Conservation (phyloP, 148 eudicot species). For the Spergularia bocconei region DNA sequence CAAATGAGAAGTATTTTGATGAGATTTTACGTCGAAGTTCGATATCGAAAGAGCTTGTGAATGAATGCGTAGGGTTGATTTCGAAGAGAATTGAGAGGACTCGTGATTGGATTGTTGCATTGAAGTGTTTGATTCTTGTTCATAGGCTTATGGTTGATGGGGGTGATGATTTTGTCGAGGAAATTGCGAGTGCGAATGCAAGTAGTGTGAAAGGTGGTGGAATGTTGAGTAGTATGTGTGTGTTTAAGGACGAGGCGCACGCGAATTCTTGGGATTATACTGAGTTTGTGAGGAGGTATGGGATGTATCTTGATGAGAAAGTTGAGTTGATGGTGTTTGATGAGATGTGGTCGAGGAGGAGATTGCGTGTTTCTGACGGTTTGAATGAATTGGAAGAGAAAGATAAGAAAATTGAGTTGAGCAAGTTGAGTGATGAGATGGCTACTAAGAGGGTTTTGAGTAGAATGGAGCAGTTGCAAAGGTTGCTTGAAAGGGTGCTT, state of each 20-base stretch:
- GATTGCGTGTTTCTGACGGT: constrained; percentile 24
- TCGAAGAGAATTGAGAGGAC: constrained; percentile 41
- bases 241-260: constrained; percentile 50
- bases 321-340: constrained; percentile 16
- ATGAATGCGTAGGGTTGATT: constrained; percentile 35
- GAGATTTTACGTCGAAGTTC: constrained; percentile 39
- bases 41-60: constrained; percentile 29
- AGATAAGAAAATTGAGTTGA: constrained; percentile 19
- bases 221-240: constrained; percentile 49
- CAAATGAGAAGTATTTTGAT: constrained; percentile 32
- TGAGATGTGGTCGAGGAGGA: constrained; percentile 20
- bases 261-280: constrained; percentile 59
- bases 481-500: constrained; percentile 47
- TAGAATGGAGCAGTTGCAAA: constrained; percentile 42
- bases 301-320: constrained; percentile 50
- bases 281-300: constrained; percentile 51
- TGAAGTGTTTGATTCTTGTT: constrained; percentile 50
- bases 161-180: constrained; percentile 30
- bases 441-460: constrained; percentile 40
- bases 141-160: constrained; percentile 47
- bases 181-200: constrained; percentile 36
- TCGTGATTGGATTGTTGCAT: constrained; percentile 58
- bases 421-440: constrained; percentile 40
- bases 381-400: constrained; percentile 10
- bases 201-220: background rate